Evolutionary conservation across 208 protist genomes (phyloP).

Genomic region (Leishmania major): DNA sequence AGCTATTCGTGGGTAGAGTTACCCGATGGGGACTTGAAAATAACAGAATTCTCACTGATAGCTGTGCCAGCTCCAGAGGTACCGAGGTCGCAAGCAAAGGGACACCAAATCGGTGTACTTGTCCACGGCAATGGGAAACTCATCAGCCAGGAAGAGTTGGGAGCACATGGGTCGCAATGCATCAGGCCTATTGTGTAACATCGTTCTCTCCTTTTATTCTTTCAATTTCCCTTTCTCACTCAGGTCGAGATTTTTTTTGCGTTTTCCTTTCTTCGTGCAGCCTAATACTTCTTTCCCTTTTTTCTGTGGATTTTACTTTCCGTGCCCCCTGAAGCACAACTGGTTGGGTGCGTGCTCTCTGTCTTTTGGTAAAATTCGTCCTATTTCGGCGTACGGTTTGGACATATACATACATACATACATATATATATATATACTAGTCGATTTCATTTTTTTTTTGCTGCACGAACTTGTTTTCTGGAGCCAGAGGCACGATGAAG

Average conservation of each 20-base stretch:
- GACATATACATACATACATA: too few relatives aligned
- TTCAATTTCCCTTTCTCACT: neutral
- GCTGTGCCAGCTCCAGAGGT: neutral
- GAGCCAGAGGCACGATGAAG: conserved; percentile 32
- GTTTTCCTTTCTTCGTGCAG: neutral
- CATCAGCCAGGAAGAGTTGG: neutral
- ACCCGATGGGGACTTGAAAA: too few relatives aligned
- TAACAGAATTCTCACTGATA: neutral
- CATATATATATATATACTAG: too few relatives aligned
- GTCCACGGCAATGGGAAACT: neutral
- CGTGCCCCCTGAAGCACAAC: neutral
- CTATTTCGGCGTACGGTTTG: neutral
- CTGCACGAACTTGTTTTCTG: neutral
- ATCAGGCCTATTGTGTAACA: neutral
- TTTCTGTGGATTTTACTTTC: conserved; percentile 4
- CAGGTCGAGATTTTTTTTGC: neutral
- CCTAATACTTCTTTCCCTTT: neutral
- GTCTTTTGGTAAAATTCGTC: neutral
- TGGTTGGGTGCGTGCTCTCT: neutral
- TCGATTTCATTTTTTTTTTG: neutral
- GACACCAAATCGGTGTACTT: neutral
- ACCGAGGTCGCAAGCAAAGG: neutral
- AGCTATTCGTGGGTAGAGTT: neutral
- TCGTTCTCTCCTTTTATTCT: neutral
- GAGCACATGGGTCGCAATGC: neutral